phyloP scores from a whole-genome alignment of 106 monocot genomes.

The Triglochin maritima region DNA sequence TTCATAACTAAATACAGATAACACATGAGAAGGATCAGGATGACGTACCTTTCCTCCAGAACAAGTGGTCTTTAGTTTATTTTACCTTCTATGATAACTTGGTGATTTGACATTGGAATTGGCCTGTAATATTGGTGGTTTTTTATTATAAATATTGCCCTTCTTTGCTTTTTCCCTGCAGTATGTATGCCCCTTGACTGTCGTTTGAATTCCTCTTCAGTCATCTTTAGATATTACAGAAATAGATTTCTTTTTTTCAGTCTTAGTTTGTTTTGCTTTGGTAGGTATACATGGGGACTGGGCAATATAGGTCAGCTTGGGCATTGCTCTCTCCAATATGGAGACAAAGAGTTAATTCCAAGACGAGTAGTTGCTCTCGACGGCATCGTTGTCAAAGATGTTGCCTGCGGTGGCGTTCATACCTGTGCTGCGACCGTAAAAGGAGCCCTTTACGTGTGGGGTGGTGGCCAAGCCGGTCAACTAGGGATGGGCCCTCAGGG shows the following conservation, averaged over 20 bases:
- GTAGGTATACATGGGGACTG: constrained; percentile 94
- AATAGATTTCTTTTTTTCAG: neutral
- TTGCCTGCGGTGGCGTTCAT: constrained; percentile 89
- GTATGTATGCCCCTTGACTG: neutral
- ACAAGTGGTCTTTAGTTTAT: too few species aligned
- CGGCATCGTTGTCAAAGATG: constrained; percentile 36
- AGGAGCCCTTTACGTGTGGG: constrained; percentile 94
- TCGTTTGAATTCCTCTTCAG: neutral
- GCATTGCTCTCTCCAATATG: constrained; percentile 77
- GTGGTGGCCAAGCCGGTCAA: constrained; percentile 79
- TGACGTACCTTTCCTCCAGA: too few species aligned
- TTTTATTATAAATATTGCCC: too few species aligned
- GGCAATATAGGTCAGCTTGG: constrained; percentile 93
- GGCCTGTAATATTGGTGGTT: too few species aligned
- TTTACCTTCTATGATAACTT: too few species aligned
- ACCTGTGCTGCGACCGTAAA: constrained; percentile 61
- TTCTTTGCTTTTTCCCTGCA: too few species aligned
- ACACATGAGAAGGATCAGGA: too few species aligned
- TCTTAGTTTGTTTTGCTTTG: neutral
- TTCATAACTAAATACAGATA: too few species aligned
- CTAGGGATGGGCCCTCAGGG: constrained; percentile 61
- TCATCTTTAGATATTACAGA: too few species aligned
- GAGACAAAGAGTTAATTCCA: constrained; percentile 78
- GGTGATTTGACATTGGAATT: too few species aligned
- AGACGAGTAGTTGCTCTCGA: constrained; percentile 78